Percentiles rank a stretch among this genome's conserved stretches.
Evolutionary conservation across 2,329 filamentous ascomycete species (phyloP).

Genomic region (Trichoderma hamatum): DNA sequence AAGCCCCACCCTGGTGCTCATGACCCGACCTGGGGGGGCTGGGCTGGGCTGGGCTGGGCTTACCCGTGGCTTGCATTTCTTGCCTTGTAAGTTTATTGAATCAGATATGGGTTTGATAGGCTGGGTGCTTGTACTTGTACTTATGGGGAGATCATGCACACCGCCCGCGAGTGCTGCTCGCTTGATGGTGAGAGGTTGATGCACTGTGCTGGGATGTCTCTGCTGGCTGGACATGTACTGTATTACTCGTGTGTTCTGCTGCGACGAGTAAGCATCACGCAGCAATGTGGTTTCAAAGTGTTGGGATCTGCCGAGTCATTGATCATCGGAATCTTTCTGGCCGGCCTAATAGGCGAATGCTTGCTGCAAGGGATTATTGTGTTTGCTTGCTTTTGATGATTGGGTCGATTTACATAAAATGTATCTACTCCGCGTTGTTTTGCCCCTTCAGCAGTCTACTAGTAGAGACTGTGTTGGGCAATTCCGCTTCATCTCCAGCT

Average conservation of each 20-base stretch:
- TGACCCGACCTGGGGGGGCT: slow-evolving; percentile 21
- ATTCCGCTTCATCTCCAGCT: neutral
- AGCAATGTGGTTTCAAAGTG: neutral
- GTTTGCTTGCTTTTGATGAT: neutral
- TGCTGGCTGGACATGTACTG: neutral
- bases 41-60: slow-evolving; percentile 4
- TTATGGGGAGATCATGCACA: slow-evolving; percentile 16
- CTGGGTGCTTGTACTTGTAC: slow-evolving; percentile 14
- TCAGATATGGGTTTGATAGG: neutral
- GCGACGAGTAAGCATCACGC: neutral
- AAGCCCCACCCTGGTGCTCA: slow-evolving; percentile 25
- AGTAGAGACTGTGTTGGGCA: neutral
- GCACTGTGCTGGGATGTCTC: neutral
- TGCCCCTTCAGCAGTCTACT: neutral
- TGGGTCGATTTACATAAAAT: neutral
- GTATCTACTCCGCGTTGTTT: neutral
- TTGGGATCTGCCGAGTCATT: neutral
- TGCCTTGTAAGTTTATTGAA: neutral
- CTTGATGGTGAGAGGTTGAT: neutral
- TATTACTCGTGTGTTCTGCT: neutral
- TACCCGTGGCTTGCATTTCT: neutral
- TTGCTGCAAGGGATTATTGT: neutral
- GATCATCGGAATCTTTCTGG: neutral
- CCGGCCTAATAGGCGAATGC: slow-evolving; percentile 1
- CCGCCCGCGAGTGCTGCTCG: slow-evolving; percentile 7